A percentile compares a stretch with the other conserved stretches of the same genome.
phyloP scores from a whole-genome alignment of 345 rosid genomes.

The Eutrema yunnanense region DNA sequence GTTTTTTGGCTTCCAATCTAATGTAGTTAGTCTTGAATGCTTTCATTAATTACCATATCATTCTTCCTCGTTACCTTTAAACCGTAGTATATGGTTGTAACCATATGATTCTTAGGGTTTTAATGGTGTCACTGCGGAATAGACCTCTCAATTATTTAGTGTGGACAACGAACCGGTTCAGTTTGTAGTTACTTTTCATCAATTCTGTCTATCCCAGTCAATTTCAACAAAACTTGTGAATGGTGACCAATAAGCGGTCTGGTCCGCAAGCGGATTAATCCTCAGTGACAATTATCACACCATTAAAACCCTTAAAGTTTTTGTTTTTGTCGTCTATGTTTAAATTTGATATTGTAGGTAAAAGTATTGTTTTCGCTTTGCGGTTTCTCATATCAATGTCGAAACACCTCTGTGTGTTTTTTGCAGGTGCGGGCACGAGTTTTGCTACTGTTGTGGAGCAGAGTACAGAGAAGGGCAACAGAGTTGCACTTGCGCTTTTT shows the following conservation, averaged over 20 bases:
- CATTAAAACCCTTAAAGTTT: too few relatives aligned
- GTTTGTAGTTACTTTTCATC: too few relatives aligned
- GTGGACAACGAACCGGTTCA: too few relatives aligned
- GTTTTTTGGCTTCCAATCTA: neutral
- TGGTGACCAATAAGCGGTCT: too few relatives aligned
- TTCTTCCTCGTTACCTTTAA: neutral
- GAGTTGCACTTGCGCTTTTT: conserved; percentile 80
- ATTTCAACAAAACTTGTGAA: too few relatives aligned
- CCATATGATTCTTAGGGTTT: neutral
- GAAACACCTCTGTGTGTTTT: conserved; percentile 3
- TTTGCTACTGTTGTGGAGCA: conserved; percentile 93
- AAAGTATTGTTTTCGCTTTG: neutral
- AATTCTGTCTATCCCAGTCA: too few relatives aligned
- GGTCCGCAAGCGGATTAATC: too few relatives aligned
- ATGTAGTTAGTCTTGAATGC: neutral
- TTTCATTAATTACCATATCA: neutral
- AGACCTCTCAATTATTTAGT: neutral
- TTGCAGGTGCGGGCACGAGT: conserved; percentile 89
- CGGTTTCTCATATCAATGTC: neutral
- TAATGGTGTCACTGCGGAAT: neutral
- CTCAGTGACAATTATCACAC: too few relatives aligned
- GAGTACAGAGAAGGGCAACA: conserved; percentile 75
- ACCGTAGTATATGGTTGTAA: neutral
- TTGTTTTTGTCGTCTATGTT: neutral
- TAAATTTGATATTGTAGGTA: neutral